phyloP scores from a whole-genome alignment of 108 stramenopile genomes.

The Seminavis robusta region DNA sequence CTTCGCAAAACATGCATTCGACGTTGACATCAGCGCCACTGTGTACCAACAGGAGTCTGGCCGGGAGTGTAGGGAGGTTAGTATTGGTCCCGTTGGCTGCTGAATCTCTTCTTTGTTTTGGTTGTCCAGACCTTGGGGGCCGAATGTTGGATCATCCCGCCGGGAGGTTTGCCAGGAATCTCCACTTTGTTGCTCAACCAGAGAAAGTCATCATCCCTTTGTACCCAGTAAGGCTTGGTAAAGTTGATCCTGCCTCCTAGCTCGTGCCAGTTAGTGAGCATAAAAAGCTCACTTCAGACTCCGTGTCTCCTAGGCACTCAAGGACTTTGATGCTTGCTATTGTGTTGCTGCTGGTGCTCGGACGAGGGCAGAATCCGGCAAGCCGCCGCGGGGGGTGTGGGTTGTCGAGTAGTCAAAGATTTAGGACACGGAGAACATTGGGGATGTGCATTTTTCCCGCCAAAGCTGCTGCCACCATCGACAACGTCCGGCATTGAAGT shows the following conservation, averaged over 20 bases:
- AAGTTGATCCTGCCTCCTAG: background rate
- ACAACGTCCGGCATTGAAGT: conserved; percentile 55
- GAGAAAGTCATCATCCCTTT: conserved; percentile 76
- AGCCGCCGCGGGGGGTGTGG: conserved; percentile 53
- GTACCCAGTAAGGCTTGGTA: conserved; percentile 16
- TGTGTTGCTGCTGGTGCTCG: conserved; percentile 17
- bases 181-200: conserved; percentile 68
- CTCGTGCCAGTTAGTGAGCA: background rate
- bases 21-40: conserved; percentile 33
- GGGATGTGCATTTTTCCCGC: conserved; percentile 55
- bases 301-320: conserved; percentile 74
- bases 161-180: conserved; percentile 47
- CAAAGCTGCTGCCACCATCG: conserved; percentile 65
- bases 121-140: background rate
- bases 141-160: background rate
- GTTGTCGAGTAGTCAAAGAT: conserved; percentile 79
- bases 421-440: conserved; percentile 53
- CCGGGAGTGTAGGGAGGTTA: too few relatives aligned
- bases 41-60: conserved; percentile 37
- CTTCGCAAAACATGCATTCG: conserved; percentile 79
- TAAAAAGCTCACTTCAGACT: too few relatives aligned
- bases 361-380: conserved; percentile 66
- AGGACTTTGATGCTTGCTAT: conserved; percentile 54
- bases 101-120: background rate
- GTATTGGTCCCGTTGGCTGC: background rate